Base-by-base conservation (phyloP, 164 flowering plant genomes). In the Brasenia schreberi region DNA sequence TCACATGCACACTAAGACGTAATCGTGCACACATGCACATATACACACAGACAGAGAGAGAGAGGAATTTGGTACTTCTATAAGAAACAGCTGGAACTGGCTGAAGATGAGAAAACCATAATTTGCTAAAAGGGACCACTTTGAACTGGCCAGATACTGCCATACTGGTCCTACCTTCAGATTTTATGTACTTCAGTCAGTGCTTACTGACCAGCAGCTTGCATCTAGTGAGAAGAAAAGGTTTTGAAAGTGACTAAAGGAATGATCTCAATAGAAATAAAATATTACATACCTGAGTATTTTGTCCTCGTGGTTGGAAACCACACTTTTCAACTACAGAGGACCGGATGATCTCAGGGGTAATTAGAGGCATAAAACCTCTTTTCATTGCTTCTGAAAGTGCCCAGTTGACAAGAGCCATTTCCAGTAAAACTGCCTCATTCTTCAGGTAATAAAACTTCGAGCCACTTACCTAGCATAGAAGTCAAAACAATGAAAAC, bases 371-470 rank as follows among this genome's bases (percentile, higher is more conserved):
- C 42, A 76, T 80, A 72, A 86, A 93, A 9, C 97, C 98, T 77
- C 75, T 88, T 75, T 78, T 88, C 82, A 79, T 82, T 64, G 84
- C 90, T 76, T 90, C 88, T 19, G 88, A 81, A 27, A 93, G 78
- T n/a, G 98, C 82, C 98, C 98, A 93, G 72, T 85, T 88, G 64
- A 86, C 73, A 52, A 93, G 96, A 65, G 68, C 94, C 97, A 90
- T 80, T 79, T 93, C 98, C 59, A 93, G 74, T 79, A 87, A 16
- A 70, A 93, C 98, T 68, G 97, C 97, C 76, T 88, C 98, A 77
- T 90, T 93, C 76, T 90, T 93, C 72, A 93, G 81, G 82, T 93
- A 93, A 78, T 87, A 93, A 71, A 93, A 93, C 71, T 90, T 93
- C 62, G 98, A 88, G 43, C 98, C 98, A 67, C 98, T 93, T 49